Percentiles rank a stretch among this genome's conserved stretches.
These are phyloP conservation scores for Chimonanthus salicifolius DNA, from an alignment of 164 flowering plant genomes.

Conservation along the genomic window DNA sequence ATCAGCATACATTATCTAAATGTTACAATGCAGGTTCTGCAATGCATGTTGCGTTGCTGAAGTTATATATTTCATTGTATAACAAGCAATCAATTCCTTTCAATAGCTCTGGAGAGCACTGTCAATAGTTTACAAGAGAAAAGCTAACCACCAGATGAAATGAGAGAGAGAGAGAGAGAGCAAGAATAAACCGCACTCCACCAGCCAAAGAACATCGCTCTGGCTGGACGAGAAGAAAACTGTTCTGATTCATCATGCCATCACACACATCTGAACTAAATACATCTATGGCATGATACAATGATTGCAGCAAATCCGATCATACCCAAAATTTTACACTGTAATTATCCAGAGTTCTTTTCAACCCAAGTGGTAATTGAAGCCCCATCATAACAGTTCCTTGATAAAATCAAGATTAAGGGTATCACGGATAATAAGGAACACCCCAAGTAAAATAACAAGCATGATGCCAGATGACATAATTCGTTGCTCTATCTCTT, in stretches of 20 bases:
- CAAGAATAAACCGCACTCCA: conserved; percentile 8
- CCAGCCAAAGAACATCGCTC: conserved; percentile 7
- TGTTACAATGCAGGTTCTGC: not conserved
- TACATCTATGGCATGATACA: not conserved
- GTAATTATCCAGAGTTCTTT: not conserved
- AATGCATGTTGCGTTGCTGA: no score
- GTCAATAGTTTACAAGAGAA: conserved; percentile 9
- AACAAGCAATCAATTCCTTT: conserved; percentile 9
- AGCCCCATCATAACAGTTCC: conserved; percentile 55
- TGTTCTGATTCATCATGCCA: not conserved
- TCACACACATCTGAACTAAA: not conserved
- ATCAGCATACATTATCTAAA: not conserved
- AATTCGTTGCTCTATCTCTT: conserved; percentile 83
- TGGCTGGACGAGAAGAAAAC: not conserved
- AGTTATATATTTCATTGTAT: not conserved
- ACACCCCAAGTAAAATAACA: conserved; percentile 67
- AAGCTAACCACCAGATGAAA: conserved; percentile 11
- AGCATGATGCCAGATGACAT: conserved; percentile 90
- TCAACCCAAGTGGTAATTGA: not conserved
- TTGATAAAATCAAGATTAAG: conserved; percentile 84
- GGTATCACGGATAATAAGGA: conserved; percentile 76
- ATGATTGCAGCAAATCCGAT: not conserved
- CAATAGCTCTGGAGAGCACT: not conserved
- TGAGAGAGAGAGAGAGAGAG: conserved; percentile 8
- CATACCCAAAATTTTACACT: not conserved